These are phyloP conservation scores for Monosporozyma aerobia DNA, from an alignment of 805 yeast genomes.

Conservation along the genomic window DNA sequence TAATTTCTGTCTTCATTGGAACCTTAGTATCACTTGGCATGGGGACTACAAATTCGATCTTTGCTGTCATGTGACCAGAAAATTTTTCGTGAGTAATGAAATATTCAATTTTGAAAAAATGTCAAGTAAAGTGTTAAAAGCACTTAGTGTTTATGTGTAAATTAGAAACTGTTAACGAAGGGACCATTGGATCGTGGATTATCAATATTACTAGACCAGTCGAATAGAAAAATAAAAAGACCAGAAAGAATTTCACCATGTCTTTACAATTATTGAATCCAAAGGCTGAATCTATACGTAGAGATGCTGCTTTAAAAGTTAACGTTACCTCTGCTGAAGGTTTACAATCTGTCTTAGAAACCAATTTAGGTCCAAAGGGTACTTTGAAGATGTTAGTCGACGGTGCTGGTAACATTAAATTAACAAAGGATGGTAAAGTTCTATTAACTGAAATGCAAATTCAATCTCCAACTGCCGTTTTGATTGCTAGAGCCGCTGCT, in stretches of 20 bases:
- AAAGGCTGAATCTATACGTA: slow-evolving; percentile 92
- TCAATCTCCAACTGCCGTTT: slow-evolving; percentile 80
- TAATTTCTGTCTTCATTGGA: background rate
- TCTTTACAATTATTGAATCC: slow-evolving; percentile 88
- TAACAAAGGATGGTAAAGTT: slow-evolving; percentile 96
- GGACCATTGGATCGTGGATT: background rate
- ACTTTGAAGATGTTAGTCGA: slow-evolving; percentile 94
- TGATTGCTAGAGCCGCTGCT: slow-evolving; percentile 94
- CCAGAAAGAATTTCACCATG: slow-evolving; percentile 17
- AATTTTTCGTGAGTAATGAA: background rate
- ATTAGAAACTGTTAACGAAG: background rate
- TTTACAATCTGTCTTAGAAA: slow-evolving; percentile 79
- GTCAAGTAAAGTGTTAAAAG: background rate
- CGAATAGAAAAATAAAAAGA: background rate
- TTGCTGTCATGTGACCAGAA: background rate
- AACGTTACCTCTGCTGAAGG: slow-evolving; percentile 97
- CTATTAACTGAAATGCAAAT: slow-evolving; percentile 93
- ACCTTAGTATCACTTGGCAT: background rate
- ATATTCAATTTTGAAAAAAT: background rate
- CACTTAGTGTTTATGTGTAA: background rate
- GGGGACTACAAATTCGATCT: background rate
- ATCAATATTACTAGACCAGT: background rate
- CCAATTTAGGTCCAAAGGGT: slow-evolving; percentile 95
- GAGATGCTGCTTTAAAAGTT: slow-evolving; percentile 91
- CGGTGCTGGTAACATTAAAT: slow-evolving; percentile 90